These are phyloP conservation scores for Cucurbita pepo DNA, from an alignment of 306 rosid genomes.

Conservation along the genomic window DNA sequence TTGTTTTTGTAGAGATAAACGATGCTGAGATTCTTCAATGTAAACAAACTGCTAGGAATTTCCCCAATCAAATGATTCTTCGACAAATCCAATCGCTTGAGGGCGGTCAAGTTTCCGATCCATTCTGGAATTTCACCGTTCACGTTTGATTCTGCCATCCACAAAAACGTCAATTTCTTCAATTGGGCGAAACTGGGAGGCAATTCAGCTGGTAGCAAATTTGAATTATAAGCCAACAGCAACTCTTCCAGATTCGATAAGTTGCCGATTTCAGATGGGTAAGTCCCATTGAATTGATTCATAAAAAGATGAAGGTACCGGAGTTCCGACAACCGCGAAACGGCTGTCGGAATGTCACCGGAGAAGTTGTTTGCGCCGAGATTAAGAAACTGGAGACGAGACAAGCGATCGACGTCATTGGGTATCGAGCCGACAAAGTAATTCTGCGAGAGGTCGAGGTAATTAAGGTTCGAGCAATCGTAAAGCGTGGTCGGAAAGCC, in stretches of 20 bases:
- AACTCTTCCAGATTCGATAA: conserved; percentile 40
- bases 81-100: conserved; percentile 34
- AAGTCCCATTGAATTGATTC: conserved; percentile 26
- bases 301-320: conserved; percentile 12
- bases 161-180: conserved; percentile 30
- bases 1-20: conserved; percentile 24
- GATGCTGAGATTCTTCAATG: conserved; percentile 23
- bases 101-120: conserved; percentile 37
- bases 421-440: conserved; percentile 33
- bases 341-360: conserved; percentile 38
- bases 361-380: conserved; percentile 29
- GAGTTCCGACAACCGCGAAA: conserved; percentile 31
- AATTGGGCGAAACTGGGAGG: conserved; percentile 27
- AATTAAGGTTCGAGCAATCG: conserved; percentile 37
- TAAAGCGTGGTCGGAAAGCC: conserved; percentile 41
- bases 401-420: conserved; percentile 22
- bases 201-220: conserved; percentile 15
- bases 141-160: conserved; percentile 20
- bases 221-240: conserved; percentile 2
- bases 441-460: conserved; percentile 33
- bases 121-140: conserved; percentile 40
- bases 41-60: conserved; percentile 36
- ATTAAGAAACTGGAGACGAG: conserved; percentile 22
- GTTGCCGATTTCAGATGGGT: conserved; percentile 36
- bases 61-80: conserved; percentile 21